Percentiles rank a stretch among this genome's conserved stretches.
Conservation (phyloP, 345 rosid species). For the Eucalyptus marginata region DNA sequence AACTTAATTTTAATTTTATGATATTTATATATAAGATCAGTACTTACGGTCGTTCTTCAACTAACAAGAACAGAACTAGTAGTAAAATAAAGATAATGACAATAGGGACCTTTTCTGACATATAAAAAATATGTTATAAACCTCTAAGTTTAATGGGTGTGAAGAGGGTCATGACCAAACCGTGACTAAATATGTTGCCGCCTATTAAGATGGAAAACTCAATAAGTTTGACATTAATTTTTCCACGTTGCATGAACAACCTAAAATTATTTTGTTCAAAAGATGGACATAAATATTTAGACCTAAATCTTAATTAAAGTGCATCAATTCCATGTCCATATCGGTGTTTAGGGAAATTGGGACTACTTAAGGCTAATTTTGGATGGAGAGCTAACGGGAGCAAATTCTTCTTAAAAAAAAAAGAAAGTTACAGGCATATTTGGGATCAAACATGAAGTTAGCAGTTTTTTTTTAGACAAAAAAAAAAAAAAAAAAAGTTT, state of each 20-base stretch:
- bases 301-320: background rate
- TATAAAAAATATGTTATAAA: background rate
- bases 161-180: background rate
- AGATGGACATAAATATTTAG: background rate
- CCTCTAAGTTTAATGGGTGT: background rate
- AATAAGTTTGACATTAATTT: background rate
- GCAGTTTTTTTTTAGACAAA: background rate
- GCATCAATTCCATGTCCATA: background rate
- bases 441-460: background rate
- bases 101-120: background rate
- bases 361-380: background rate
- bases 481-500: background rate
- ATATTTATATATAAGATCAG: background rate
- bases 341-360: background rate
- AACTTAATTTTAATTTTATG: background rate
- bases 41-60: background rate
- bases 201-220: background rate
- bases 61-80: background rate
- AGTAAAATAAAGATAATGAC: background rate
- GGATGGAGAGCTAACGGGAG: background rate
- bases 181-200: background rate
- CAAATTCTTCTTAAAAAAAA: background rate
- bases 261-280: background rate
- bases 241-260: background rate
- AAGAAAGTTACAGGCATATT: accelerated